Evolutionary conservation across 805 yeast genomes (phyloP).

Genomic region (Priceomyces melissophilus): DNA sequence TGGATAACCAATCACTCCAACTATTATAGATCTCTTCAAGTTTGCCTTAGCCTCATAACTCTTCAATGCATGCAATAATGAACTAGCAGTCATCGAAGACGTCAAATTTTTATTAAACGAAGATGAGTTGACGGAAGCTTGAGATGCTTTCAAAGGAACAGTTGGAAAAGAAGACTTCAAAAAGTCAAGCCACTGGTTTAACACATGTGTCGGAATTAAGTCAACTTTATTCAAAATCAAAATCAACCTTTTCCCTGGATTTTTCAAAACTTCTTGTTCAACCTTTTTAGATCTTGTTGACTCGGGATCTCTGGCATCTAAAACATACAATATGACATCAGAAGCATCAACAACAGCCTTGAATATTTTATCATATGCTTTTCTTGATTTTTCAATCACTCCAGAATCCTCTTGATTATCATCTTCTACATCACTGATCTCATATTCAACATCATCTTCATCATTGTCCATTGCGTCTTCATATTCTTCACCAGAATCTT

Average conservation of each 20-base stretch:
- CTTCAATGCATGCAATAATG: conserved; percentile 76
- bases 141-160: conserved; percentile 79
- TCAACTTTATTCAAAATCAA: conserved; percentile 89
- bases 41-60: conserved; percentile 80
- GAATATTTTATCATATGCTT: conserved; percentile 91
- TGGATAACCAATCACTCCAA: conserved; percentile 96
- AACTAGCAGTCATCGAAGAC: conserved; percentile 65
- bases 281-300: conserved; percentile 88
- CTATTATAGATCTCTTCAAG: conserved; percentile 83
- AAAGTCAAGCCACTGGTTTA: conserved; percentile 80
- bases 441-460: conserved; percentile 41
- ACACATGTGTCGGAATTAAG: conserved; percentile 79
- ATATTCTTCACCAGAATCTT: conserved; percentile 27
- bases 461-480: conserved; percentile 26
- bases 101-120: conserved; percentile 73
- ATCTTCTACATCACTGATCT: conserved; percentile 37
- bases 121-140: conserved; percentile 65
- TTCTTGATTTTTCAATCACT: conserved; percentile 72
- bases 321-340: conserved; percentile 87
- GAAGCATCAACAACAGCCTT: conserved; percentile 89
- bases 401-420: conserved; percentile 41
- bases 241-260: conserved; percentile 79
- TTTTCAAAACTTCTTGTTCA: conserved; percentile 81
- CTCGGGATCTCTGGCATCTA: conserved; percentile 97
- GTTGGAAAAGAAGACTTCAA: conserved; percentile 86